Base-by-base conservation (phyloP, 306 rosid species). In the Gillenia trifoliata region DNA sequence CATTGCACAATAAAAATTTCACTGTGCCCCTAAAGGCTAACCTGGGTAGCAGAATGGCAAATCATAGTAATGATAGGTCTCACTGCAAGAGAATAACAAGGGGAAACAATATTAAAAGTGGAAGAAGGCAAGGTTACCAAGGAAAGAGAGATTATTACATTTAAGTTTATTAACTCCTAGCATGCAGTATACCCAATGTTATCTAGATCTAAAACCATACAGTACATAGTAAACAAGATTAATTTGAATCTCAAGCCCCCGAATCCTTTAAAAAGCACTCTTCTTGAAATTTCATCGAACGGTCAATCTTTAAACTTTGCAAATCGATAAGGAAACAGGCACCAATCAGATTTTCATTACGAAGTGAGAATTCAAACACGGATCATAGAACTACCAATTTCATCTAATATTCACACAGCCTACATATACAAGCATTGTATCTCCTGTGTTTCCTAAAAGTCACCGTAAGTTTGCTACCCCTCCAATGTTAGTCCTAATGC, bases 31-130 rank as follows among this genome's bases (percentile, higher is more conserved):
- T 77, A 67, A 71, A 47, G 23, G 75, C 87, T 77, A 71, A 93
- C 98, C 98, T 88, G 98, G 93, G 64, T 10, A 64, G 87, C 97
- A 93, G 80, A 93, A 91, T 72, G 96, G 93, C 74, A 91, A 85
- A 62, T 88, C 93, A 81, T 91, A 91, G 89, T 82, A 89, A 55
- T 89, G 87, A 74, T 88, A 91, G 56, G 96, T 89, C 82, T 88
- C 96, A 81, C 92, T 89, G 90, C 79, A 71, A 81, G 76, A 79
- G 68, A 68, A 43, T 45, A 23, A 38, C 6, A 81, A 85, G 66
- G 41, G 22, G 8, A 69, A 84, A 19, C 16, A 64, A 33, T 64
- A 75, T 72, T 50, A 73, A 74, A 61, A 31, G 54, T 45, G 72
- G 50, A 75, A 33, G 43, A 43, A 60, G 69, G 49, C 57, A 66